Evolutionary conservation across 108 stramenopile genomes (phyloP).

Genomic region (Discostella pseudostelligera): DNA sequence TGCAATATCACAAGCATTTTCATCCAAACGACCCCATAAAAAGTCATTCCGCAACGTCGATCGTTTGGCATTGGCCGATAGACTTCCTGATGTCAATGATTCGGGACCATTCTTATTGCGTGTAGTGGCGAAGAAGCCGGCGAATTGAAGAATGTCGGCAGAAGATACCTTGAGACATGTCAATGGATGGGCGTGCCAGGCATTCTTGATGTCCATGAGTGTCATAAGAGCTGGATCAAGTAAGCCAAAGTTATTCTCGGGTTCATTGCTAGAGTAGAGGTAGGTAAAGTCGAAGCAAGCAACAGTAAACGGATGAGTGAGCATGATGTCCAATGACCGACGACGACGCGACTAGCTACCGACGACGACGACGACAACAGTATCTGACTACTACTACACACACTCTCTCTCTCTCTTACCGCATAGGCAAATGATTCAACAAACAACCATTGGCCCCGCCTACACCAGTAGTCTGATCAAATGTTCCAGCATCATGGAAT

Average conservation of each 20-base stretch:
- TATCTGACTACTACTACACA: too few relatives aligned
- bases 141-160: constrained; percentile 11
- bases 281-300: too few relatives aligned
- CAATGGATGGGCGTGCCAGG: not conserved
- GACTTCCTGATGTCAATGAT: not conserved
- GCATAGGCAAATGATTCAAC: constrained; percentile 14
- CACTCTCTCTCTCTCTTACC: too few relatives aligned
- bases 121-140: constrained; percentile 3
- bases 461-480: constrained; percentile 3
- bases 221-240: constrained; percentile 5
- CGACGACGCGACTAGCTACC: too few relatives aligned
- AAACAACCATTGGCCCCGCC: constrained; percentile 24
- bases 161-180: constrained; percentile 6
- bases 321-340: too few relatives aligned
- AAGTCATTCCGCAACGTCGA: not conserved
- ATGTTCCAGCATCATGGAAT: constrained; percentile 24
- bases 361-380: too few relatives aligned
- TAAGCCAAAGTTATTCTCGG: constrained; percentile 2
- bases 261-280: too few relatives aligned
- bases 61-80: not conserved
- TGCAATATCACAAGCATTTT: not conserved
- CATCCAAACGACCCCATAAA: constrained; percentile 10
- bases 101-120: not conserved
- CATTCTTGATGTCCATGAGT: constrained; percentile 1
- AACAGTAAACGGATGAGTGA: not conserved